phyloP scores from a whole-genome alignment of 805 yeast genomes.

The Yamadazyma phyllophila region DNA sequence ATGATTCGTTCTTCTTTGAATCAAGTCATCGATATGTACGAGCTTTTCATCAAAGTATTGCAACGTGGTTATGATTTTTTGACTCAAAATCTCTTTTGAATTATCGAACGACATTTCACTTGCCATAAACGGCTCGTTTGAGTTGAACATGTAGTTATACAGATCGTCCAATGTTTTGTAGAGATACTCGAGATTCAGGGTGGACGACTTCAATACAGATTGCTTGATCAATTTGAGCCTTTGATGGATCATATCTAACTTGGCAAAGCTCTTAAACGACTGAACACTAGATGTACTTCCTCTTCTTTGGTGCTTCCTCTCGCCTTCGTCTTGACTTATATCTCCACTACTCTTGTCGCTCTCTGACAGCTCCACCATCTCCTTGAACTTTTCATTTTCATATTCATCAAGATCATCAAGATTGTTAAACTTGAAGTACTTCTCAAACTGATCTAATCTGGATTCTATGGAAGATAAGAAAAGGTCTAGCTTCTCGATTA shows the following conservation, averaged over 20 bases:
- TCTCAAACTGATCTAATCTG: constrained; percentile 38
- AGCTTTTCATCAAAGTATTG: constrained; percentile 43
- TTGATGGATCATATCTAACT: constrained; percentile 34
- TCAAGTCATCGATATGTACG: constrained; percentile 35
- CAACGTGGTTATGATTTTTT: constrained; percentile 41
- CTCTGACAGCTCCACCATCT: not conserved
- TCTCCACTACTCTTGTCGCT: not conserved
- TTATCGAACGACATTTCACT: constrained; percentile 13
- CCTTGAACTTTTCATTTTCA: constrained; percentile 2
- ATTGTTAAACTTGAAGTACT: constrained; percentile 29
- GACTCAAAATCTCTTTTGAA: constrained; percentile 28
- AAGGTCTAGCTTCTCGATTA: constrained; percentile 40
- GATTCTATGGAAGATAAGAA: constrained; percentile 44
- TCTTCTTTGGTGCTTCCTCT: constrained; percentile 18
- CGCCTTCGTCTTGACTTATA: not conserved
- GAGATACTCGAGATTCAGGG: constrained; percentile 37
- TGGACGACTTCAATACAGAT: constrained; percentile 35
- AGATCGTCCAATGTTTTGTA: constrained; percentile 41
- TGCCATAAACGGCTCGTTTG: constrained; percentile 13
- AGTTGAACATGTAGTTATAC: constrained; percentile 34
- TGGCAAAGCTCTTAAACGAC: constrained; percentile 31
- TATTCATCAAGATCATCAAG: constrained; percentile 16
- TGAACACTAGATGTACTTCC: constrained; percentile 27
- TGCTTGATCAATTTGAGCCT: constrained; percentile 34
- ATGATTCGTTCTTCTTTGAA: constrained; percentile 32